These are phyloP conservation scores for Thraustochytrium sp. DNA, from an alignment of 352 stramenopile species.

Conservation along the genomic window DNA sequence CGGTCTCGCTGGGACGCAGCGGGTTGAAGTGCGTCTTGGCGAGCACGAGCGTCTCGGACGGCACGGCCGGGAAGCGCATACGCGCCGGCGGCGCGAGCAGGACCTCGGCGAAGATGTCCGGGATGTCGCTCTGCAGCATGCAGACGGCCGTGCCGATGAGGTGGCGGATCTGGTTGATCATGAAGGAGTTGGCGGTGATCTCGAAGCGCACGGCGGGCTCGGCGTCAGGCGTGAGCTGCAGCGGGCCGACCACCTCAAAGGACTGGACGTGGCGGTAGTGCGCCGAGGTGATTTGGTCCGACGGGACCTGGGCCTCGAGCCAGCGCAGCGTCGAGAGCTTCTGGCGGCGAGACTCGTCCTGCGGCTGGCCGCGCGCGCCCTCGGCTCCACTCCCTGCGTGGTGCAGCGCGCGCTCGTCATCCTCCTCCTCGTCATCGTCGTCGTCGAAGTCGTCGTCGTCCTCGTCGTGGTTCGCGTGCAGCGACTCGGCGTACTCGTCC, in stretches of 20 bases:
- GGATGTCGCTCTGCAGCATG: conserved; percentile 68
- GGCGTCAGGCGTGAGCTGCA: background rate
- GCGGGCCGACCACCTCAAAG: background rate
- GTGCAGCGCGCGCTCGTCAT: background rate
- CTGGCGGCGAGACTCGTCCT: background rate
- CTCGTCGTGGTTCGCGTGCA: background rate
- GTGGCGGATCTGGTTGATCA: conserved; percentile 80
- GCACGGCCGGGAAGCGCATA: conserved; percentile 73
- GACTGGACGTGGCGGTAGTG: background rate
- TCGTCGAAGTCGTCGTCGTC: background rate
- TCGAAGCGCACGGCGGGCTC: conserved; percentile 65
- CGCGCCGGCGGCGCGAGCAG: conserved; percentile 58
- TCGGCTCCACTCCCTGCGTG: too few species aligned
- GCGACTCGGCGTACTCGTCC: too few species aligned
- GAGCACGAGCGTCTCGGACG: conserved; percentile 74
- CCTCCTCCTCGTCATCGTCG: background rate
- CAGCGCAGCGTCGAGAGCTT: conserved; percentile 5
- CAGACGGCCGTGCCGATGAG: conserved; percentile 76
- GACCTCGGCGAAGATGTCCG: conserved; percentile 61
- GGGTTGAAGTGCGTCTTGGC: conserved; percentile 71
- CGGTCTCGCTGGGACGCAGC: conserved; percentile 45
- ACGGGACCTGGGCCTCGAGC: background rate
- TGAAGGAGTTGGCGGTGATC: conserved; percentile 70
- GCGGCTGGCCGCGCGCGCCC: too few species aligned
- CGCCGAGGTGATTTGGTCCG: background rate